Percentiles rank a stretch among this genome's conserved stretches.
Conservation (phyloP, 1,139 yeast species). For the Geotrichum fermentans region DNA sequence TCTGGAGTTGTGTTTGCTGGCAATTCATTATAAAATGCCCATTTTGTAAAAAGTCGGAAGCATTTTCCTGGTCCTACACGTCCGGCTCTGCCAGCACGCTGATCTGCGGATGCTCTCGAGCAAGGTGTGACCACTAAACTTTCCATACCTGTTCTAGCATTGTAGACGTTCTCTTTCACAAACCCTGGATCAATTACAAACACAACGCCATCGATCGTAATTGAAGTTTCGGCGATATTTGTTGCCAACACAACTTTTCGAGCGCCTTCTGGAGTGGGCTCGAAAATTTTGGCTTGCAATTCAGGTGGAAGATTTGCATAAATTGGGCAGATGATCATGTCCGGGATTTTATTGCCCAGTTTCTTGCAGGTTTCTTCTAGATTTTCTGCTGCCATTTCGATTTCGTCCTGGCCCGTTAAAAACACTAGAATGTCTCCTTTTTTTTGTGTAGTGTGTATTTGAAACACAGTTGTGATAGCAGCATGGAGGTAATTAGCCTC, state of each 20-base stretch:
- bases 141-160: constrained; percentile 86
- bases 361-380: constrained; percentile 59
- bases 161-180: constrained; percentile 80
- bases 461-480: constrained; percentile 75
- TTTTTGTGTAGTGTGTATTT: constrained; percentile 69
- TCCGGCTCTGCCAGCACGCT: constrained; percentile 96
- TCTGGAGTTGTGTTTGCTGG: constrained; percentile 84
- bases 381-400: constrained; percentile 72
- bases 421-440: constrained; percentile 89
- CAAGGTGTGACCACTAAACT: constrained; percentile 79
- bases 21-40: constrained; percentile 75
- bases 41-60: constrained; percentile 78
- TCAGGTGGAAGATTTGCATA: constrained; percentile 89
- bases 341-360: constrained; percentile 59
- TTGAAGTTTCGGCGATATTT: constrained; percentile 93
- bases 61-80: constrained; percentile 96
- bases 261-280: constrained; percentile 73
- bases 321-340: constrained; percentile 75
- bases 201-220: constrained; percentile 86
- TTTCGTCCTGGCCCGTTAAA: constrained; percentile 91
- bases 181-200: constrained; percentile 92
- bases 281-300: constrained; percentile 73
- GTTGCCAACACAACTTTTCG: constrained; percentile 92
- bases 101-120: constrained; percentile 92
- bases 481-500: constrained; percentile 89